Base-by-base conservation (phyloP, 2,329 filamentous ascomycete species). In the Fusarium sp. region DNA sequence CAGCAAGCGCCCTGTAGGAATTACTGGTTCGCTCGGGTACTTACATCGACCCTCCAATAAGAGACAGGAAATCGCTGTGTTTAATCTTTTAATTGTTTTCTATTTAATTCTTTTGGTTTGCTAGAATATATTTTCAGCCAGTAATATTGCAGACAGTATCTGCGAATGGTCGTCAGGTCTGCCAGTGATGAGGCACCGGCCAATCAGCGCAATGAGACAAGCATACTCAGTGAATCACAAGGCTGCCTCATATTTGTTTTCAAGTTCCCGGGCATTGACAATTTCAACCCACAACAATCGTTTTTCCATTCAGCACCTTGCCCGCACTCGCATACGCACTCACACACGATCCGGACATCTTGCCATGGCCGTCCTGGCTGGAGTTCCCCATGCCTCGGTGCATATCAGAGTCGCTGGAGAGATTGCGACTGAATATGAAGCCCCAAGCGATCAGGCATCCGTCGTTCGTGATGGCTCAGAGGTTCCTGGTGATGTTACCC, bases 391-490 rank as follows among this genome's bases (percentile, higher is more conserved):
- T 29, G 56, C 31, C 8, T 29, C 56, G 11, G 56, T 38, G 22
- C 8, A 14, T 5, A 22, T 57, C 53, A 57, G 53, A 2, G 53
- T 57, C 10, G 53, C 33, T 9, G 72, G 73, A 1, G 58, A 75
- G 51, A 40, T 70, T 2, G 76, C 76, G 3, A 70, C 63, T 2
- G 78, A 80, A 38, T 75, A 80, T 29, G 53, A 71, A 3, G 20
- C 53, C 4, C 49, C 53, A 6, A 56, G 70, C 5, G 36, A 42
- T 4, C 22, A 44, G 3, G 22, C 12, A 1, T 2, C 17, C 1
- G 3, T 35, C 1, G 14, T 12, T 27, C 11, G 10, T 3, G 2
- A 31, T 8, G 14, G 51, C 7, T 8, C 12, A 9, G n/a, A 22
- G 10, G 14, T 27, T 4, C 6, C 38, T 42, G 16, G 36, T 5